Evolutionary conservation across 371 early-diverging fungal genomes (phyloP).

Genomic region (Haplosporangium sp.): DNA sequence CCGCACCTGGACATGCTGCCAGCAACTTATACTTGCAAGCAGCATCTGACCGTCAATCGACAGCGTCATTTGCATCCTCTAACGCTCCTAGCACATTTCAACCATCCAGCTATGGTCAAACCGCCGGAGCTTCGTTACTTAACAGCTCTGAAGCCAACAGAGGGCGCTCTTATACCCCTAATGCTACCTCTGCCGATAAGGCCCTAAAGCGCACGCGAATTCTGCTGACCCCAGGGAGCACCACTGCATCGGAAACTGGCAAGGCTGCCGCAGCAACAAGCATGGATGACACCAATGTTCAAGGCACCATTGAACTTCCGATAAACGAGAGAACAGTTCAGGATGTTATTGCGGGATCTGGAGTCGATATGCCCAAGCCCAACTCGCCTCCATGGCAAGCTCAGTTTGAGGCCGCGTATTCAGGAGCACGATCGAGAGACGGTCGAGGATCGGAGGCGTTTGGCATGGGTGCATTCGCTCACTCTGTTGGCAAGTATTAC

Average conservation of each 20-base stretch:
- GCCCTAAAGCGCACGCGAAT: constrained; percentile 35
- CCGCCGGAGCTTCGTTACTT: constrained; percentile 12
- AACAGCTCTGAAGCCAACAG: constrained; percentile 27
- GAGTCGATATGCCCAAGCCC: constrained; percentile 46
- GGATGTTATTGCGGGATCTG: constrained; percentile 49
- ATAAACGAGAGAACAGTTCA: constrained; percentile 43
- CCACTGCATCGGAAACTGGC: constrained; percentile 47
- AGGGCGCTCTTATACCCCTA: constrained; percentile 35
- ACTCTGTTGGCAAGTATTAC: constrained; percentile 24
- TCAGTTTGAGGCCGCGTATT: constrained; percentile 27
- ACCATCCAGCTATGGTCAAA: constrained; percentile 17
- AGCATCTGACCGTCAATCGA: constrained; percentile 38
- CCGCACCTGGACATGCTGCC: constrained; percentile 22
- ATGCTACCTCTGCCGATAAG: constrained; percentile 29
- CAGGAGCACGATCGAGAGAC: constrained; percentile 3
- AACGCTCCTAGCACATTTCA: constrained; percentile 35
- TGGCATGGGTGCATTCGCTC: constrained; percentile 15
- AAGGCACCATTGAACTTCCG: constrained; percentile 54
- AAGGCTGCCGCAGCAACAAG: constrained; percentile 60
- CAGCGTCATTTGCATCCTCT: constrained; percentile 47
- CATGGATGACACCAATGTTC: constrained; percentile 54
- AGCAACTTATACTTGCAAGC: constrained; percentile 44
- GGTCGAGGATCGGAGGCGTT: constrained; percentile 22
- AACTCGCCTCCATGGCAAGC: constrained; percentile 35
- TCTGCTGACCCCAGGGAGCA: constrained; percentile 40